Evolutionary conservation across 148 eudicot species (phyloP).

Genomic region (Spergularia bocconei): DNA sequence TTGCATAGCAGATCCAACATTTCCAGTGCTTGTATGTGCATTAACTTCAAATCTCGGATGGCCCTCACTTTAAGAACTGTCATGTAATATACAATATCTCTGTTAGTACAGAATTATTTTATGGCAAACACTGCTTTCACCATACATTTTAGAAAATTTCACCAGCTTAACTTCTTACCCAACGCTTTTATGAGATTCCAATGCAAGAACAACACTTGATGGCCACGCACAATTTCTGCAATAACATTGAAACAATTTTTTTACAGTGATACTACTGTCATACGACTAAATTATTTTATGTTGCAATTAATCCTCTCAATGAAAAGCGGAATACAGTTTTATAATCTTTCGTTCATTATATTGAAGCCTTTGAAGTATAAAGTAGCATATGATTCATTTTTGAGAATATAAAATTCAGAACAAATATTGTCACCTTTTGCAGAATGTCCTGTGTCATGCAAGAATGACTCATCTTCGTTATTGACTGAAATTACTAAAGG

Average conservation of each 20-base stretch:
- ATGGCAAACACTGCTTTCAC: not conserved
- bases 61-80: slow-evolving; percentile 15
- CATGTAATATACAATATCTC: not conserved
- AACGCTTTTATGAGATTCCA: slow-evolving; percentile 16
- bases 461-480: slow-evolving; percentile 13
- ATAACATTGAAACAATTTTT: not conserved
- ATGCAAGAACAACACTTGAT: slow-evolving; percentile 8
- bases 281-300: not conserved
- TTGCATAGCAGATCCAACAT: slow-evolving; percentile 16
- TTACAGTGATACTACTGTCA: not conserved
- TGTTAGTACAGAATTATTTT: not conserved
- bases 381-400: not conserved
- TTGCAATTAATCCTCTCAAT: too few species aligned
- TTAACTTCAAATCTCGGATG: slow-evolving; percentile 19
- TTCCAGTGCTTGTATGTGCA: slow-evolving; percentile 20
- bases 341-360: too few species aligned
- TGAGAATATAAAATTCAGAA: not conserved
- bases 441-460: slow-evolving; percentile 10
- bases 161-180: slow-evolving; percentile 4
- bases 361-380: too few species aligned
- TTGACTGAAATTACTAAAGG: slow-evolving; percentile 20
- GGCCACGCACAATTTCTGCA: slow-evolving; percentile 8
- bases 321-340: too few species aligned
- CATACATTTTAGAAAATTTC: not conserved
- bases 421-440: slow-evolving; percentile 18